Evolutionary conservation across 2,329 filamentous ascomycete species (phyloP), one percentile per base, ranked within the genome.

Genomic region (Diaporthe destruens): DNA sequence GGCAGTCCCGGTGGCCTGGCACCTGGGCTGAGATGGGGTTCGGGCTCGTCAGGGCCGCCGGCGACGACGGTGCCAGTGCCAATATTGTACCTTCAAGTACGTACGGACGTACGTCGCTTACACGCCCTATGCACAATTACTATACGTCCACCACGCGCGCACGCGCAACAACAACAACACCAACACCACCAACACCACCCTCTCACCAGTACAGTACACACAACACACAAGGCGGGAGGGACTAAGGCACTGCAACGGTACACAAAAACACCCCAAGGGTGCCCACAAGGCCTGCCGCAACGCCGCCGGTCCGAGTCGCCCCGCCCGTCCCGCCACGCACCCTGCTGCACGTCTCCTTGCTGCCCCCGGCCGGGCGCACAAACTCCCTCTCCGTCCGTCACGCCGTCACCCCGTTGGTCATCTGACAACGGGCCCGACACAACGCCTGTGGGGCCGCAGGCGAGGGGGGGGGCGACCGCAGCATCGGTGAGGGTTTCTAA

Each of bases 291-390:
- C 39, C 39, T 42, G 16, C 39, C 44, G 32, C 61, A 51, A 32
- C 61, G 44, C 36, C 61, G 44, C 44, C 44, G 61, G 34, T 65
- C 61, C 61, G 61, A 51, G 61, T 49, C 61, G 23, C 44, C 61
- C 32, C 47, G 56, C 36, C 56, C 56, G 36, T 14, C 14, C 44
- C 61, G 61, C 39, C 61, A 49, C 18, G 29, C 29, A 20, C 12
- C 39, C 39, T 42, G 39, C 61, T 65, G 61, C 61, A 51, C 29
- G 61, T 51, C 20, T 49, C 42, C 23, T 44, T 44, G 12, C 20
- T n/a, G 11, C 12, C 12, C 61, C 11, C 32, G 29, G 44, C 29
- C 29, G 44, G 44, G 44, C 20, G 9, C 20, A 51, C 47, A 51
- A 39, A 61, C 6, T 32, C n/a, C 1, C 61, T 16, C 3, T 9